A percentile compares a stretch with the other conserved stretches of the same genome.
These are phyloP conservation scores for Dalbergia oliveri DNA, from an alignment of 306 rosid genomes.

Conservation along the genomic window DNA sequence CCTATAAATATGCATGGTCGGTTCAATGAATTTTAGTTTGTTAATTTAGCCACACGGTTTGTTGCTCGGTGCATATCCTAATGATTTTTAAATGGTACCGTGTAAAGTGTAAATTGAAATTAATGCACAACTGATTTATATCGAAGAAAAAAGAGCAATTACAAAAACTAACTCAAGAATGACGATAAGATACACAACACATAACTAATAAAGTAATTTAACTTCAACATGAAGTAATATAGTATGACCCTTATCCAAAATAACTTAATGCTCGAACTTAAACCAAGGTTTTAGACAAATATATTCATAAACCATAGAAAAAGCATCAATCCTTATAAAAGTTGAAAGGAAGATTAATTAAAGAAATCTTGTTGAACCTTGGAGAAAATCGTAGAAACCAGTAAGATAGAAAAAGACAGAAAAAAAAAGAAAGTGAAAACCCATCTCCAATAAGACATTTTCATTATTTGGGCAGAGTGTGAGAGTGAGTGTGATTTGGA, in stretches of 20 bases:
- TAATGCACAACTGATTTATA: neutral
- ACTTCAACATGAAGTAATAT: neutral
- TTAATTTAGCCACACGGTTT: neutral
- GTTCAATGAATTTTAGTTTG: neutral
- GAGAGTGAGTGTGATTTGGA: slow-evolving; percentile 33
- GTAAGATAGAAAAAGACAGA: too few species aligned
- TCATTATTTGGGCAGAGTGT: too few species aligned
- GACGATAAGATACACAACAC: neutral
- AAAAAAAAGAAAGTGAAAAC: too few species aligned
- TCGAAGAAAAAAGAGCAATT: too few species aligned
- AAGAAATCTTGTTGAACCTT: too few species aligned
- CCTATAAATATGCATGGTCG: neutral
- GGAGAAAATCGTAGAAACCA: too few species aligned
- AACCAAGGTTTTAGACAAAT: neutral
- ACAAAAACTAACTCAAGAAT: neutral
- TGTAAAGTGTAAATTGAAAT: neutral
- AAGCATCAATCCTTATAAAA: too few species aligned
- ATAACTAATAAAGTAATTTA: too few species aligned
- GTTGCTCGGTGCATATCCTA: neutral
- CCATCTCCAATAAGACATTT: too few species aligned
- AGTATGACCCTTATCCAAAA: neutral
- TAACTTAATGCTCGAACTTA: neutral
- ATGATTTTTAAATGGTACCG: neutral
- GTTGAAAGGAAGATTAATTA: neutral
- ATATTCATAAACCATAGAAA: neutral